phyloP scores from a whole-genome alignment of 768 basidiomycete genomes.

The Mrakia hoshinonis region DNA sequence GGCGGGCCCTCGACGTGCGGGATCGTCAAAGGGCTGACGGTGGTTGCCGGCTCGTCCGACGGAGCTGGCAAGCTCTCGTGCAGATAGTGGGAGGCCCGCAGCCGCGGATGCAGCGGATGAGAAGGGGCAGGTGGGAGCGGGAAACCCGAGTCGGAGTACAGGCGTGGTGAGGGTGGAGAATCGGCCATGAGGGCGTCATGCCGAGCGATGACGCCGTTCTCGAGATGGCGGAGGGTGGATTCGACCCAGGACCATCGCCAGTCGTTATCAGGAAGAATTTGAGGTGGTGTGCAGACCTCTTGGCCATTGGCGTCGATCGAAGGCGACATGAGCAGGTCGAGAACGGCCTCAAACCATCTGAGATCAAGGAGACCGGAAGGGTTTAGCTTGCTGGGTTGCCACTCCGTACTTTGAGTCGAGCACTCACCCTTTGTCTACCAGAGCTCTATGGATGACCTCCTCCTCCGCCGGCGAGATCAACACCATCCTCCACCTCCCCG shows the following conservation, averaged over 20 bases:
- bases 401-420: not conserved
- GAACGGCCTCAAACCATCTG: constrained; percentile 70
- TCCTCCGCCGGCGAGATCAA: constrained; percentile 54
- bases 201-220: constrained; percentile 44
- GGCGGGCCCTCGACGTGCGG: constrained; percentile 64
- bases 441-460: constrained; percentile 70
- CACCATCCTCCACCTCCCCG: constrained; percentile 17
- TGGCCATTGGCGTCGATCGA: constrained; percentile 44
- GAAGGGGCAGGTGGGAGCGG: constrained; percentile 20
- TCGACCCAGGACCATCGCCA: constrained; percentile 88
- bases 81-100: constrained; percentile 64
- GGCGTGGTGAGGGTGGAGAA: not conserved
- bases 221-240: constrained; percentile 66
- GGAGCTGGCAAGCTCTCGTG: constrained; percentile 41
- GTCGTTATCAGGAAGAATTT: constrained; percentile 62
- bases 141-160: not conserved
- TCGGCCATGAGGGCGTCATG: constrained; percentile 41
- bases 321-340: constrained; percentile 56
- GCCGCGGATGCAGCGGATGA: constrained; percentile 74
- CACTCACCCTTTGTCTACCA: constrained; percentile 57
- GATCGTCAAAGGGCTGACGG: constrained; percentile 35
- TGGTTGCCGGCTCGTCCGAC: constrained; percentile 29
- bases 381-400: not conserved
- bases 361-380: not conserved
- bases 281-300: constrained; percentile 40